Conservation (phyloP, 129 eudicot genomes). For the Rutidosis leptorrhynchoides region DNA sequence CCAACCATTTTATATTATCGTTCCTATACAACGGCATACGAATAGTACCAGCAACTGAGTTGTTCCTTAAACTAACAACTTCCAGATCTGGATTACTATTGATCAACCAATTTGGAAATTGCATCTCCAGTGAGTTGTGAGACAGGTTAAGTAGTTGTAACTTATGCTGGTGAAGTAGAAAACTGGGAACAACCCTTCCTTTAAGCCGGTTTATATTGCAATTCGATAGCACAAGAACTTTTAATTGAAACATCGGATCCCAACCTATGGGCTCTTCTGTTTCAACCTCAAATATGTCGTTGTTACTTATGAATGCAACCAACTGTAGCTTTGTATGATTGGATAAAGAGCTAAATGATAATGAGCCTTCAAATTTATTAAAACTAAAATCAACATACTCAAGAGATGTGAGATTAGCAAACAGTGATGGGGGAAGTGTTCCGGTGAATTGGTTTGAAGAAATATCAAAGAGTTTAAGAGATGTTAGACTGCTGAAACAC, state of each 20-base stretch:
- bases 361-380: conserved; percentile 31
- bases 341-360: too few relatives aligned
- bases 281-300: conserved; percentile 14
- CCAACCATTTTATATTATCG: neutral
- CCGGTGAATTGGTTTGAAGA: conserved; percentile 23
- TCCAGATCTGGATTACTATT: too few relatives aligned
- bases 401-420: conserved; percentile 27
- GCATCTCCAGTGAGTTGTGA: too few relatives aligned
- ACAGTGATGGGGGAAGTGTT: conserved; percentile 5
- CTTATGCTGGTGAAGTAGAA: too few relatives aligned
- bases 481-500: conserved; percentile 29
- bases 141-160: too few relatives aligned
- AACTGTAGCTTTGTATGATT: conserved; percentile 30
- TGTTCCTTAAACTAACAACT: too few relatives aligned
- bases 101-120: too few relatives aligned
- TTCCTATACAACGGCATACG: neutral
- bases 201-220: conserved; percentile 20
- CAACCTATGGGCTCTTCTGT: conserved; percentile 23
- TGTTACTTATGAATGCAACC: neutral
- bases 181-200: too few relatives aligned
- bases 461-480: conserved; percentile 18
- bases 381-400: conserved; percentile 32
- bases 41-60: too few relatives aligned
- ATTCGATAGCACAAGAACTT: conserved; percentile 13
- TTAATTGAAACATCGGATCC: conserved; percentile 35